A percentile compares a stretch with the other conserved stretches of the same genome.
Conservation (phyloP, 2,329 filamentous ascomycete genomes). For the Chaetomium sp. region DNA sequence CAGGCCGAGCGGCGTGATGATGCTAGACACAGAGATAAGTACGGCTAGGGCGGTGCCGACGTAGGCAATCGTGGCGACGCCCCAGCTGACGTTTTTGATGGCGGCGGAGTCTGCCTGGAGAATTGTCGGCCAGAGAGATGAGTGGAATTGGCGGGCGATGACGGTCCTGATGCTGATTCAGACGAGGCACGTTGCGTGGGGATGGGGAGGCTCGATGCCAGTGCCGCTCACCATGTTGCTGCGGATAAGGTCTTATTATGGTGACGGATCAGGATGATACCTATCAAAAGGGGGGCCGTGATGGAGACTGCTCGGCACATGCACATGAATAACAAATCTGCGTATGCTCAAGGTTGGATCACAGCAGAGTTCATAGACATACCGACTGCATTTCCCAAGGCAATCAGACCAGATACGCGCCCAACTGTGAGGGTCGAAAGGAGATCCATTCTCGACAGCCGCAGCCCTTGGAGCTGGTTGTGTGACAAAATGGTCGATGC, state of each 20-base stretch:
- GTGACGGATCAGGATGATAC: not conserved
- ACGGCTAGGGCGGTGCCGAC: not conserved
- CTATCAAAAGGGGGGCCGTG: not conserved
- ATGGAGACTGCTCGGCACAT: not conserved
- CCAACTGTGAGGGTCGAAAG: not conserved
- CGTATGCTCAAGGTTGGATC: not conserved
- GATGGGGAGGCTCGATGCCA: not conserved
- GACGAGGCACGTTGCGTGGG: not conserved
- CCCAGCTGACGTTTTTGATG: not conserved
- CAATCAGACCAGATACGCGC: not conserved
- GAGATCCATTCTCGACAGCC: no score
- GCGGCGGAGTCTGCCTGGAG: not conserved
- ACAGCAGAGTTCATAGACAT: not conserved
- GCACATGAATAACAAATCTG: not conserved
- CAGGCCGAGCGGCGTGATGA: constrained; percentile 4
- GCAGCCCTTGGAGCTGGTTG: no score
- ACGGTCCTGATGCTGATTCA: not conserved
- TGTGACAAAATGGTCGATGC: no score
- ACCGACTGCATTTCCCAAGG: constrained; percentile 1
- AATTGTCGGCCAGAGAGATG: not conserved
- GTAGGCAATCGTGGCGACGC: not conserved
- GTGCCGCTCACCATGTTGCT: not conserved
- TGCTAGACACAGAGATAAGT: not conserved
- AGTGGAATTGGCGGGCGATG: not conserved
- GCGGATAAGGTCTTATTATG: not conserved